phyloP scores from a whole-genome alignment of 1,284 basidiomycete genomes.

The Apiotrichum sp. region DNA sequence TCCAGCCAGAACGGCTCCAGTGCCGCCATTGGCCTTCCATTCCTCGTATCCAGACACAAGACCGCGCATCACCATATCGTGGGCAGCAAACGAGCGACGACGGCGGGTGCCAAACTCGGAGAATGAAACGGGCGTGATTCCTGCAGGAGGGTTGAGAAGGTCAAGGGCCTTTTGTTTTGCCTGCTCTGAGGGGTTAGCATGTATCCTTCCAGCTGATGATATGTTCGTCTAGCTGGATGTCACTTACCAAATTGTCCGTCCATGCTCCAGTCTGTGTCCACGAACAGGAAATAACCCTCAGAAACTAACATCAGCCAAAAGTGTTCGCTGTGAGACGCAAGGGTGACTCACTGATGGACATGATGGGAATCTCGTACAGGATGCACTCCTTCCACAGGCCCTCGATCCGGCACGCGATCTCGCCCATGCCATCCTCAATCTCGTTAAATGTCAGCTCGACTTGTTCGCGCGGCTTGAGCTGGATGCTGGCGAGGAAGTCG shows the following conservation, averaged over 20 bases:
- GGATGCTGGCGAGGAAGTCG: conserved; percentile 63
- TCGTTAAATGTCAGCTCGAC: conserved; percentile 62
- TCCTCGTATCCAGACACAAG: conserved; percentile 62
- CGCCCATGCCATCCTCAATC: conserved; percentile 50
- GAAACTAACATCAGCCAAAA: conserved; percentile 16
- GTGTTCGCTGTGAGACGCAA: conserved; percentile 50
- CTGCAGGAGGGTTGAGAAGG: conserved; percentile 53
- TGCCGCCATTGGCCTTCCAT: conserved; percentile 39
- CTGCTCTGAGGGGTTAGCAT: conserved; percentile 45
- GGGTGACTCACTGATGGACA: conserved; percentile 67
- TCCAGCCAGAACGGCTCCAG: conserved; percentile 61
- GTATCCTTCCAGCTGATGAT: no score
- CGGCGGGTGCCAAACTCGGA: conserved; percentile 93
- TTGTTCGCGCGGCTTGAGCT: conserved; percentile 71
- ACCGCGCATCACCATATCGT: conserved; percentile 69
- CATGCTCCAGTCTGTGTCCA: conserved; percentile 77
- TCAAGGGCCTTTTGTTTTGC: conserved; percentile 66
- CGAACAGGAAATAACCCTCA: conserved; percentile 55
- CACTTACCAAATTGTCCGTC: conserved; percentile 61
- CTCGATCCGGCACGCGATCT: conserved; percentile 63
- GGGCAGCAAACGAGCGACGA: conserved; percentile 69
- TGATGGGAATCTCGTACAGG: conserved; percentile 91
- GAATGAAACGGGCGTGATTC: conserved; percentile 60
- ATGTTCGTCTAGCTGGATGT: background rate
- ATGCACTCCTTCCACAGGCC: conserved; percentile 88